Base-by-base conservation (phyloP, 306 rosid genomes). In the Fragaria vesca region DNA sequence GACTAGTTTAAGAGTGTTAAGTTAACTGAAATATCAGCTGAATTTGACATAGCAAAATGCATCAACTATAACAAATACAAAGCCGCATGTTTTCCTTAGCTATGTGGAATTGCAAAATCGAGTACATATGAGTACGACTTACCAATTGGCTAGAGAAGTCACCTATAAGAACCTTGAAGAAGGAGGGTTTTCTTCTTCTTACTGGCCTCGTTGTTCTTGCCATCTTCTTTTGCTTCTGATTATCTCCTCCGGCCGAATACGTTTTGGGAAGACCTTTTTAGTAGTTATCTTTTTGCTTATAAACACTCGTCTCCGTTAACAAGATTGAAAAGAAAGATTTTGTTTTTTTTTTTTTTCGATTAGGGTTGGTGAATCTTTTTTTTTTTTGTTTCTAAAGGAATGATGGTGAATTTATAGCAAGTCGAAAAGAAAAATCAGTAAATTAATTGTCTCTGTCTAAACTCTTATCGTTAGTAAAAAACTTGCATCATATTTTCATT, bases 101-200 rank as follows among this genome's bases (percentile, higher is more conserved):
- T 16, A 4, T 18, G 58, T 52, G 9, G 21, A 52, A 16, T 52
- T 17, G 58, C 58, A 8, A 55, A 2, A 20, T 55, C 5, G 26
- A 54, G 60, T 20, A 54, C 24, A 7, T 20, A 46, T 2, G 61
- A 48, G 9, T 2, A 26, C 2, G 28, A 17, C 46, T 32, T 50
- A 50, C 47, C 75, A 71, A 18, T 2, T 50, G 45, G 62, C 20
- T 32, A 10, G 30, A 30, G 46, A 32, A 71, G 38, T 71, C 47
- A 50, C 28, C 75, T 4, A 51, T 2, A 50, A 71, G 75, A 51
- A 50, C 46, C 75, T 51, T 71, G 63, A 71, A 71, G 20, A 71
- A 71, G 20, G 75, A 32, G 47, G 47, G 75, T 2, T 30, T 50
- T 71, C n/a, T 26, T 70, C 5, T 32, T 57, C 62, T 57, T 21